Conservation (phyloP, 371 early-diverging fungal species). For the Entomophthora muscae region DNA sequence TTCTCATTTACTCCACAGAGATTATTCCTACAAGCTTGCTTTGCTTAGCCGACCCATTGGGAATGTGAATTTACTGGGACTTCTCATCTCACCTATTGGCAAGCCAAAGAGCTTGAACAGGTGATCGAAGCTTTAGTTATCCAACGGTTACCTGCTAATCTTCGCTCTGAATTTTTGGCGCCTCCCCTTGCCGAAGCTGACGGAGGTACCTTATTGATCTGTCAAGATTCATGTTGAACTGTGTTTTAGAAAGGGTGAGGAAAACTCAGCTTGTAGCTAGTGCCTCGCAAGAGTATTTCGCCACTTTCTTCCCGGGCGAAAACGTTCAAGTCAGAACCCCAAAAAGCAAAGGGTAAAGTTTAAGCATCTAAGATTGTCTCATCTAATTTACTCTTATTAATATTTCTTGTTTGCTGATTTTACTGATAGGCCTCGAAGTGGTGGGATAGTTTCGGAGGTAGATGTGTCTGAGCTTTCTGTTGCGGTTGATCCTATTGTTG, state of each 20-base stretch:
- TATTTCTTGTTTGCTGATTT: too few species aligned
- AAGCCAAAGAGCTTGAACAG: not conserved
- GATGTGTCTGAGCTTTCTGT: not conserved
- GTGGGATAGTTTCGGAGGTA: not conserved
- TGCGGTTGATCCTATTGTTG: not conserved
- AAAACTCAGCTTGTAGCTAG: not conserved
- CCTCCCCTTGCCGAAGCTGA: not conserved
- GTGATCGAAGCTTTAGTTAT: not conserved
- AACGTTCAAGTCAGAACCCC: not conserved
- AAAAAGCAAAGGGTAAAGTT: not conserved
- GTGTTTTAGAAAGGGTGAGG: not conserved
- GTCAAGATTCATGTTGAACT: too few species aligned
- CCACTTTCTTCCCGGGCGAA: not conserved
- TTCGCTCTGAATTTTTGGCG: not conserved
- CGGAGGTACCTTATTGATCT: too few species aligned
- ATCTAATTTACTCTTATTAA: too few species aligned
- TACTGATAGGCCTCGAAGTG: too few species aligned
- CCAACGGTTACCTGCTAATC: not conserved
- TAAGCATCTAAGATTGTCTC: too few species aligned
- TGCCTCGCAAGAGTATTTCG: not conserved
- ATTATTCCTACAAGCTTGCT: not conserved
- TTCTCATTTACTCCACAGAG: too few species aligned
- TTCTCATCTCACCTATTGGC: not conserved
- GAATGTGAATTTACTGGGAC: not conserved
- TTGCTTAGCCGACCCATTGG: not conserved